Base-by-base conservation (phyloP, 225 moss, liverwort and hornwort species). In the Pseudoscleropodium purum region DNA sequence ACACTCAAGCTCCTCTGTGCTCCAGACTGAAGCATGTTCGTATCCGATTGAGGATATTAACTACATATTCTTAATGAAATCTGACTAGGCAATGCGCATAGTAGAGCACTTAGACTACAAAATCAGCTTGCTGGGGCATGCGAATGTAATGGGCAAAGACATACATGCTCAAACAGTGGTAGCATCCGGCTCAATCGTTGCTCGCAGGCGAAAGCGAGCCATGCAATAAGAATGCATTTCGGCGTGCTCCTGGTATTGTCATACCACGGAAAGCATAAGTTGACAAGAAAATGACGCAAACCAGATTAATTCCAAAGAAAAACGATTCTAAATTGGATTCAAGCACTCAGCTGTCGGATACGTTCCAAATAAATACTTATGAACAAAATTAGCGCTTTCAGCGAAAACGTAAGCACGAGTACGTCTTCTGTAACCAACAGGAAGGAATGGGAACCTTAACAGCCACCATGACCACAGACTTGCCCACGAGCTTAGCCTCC, bases 141-240 rank as follows among this genome's bases (percentile, higher is more conserved):
- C n/a, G 10, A 24, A 63, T 30, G 27, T 63, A 41, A 23, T 65
- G 75, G 36, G 31, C 10, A 18, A 79, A 83, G 66, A 51, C 39
- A 63, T 67, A 76, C 57, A 82, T 62, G 79, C 72, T 90, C 83
- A 93, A 75, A 92, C 57, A 68, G 37, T 90, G 76, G 91, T 91
- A 56, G 79, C 62, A 62, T 95, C 94, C 47, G 90, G 90, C 74
- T 96, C 96, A 84, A 95, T 94, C 77, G 93, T 86, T n/a, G 93
- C 93, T 27, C 95, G 91, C 80, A 96, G 89, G 59, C 93, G 92
- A 83, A 87, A 87, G 60, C 93, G 94, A 79, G 90, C 90, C 93
- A 96, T 90, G 92, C 93, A 93, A 70, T 93, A 94, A n/a, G 93
- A 95, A 84, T 96, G 85, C 88, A 94, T 94, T 86, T 96, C 95